Evolutionary conservation across 176 grass and related monocot genomes (phyloP).

Genomic region (Thalia dealbata): DNA sequence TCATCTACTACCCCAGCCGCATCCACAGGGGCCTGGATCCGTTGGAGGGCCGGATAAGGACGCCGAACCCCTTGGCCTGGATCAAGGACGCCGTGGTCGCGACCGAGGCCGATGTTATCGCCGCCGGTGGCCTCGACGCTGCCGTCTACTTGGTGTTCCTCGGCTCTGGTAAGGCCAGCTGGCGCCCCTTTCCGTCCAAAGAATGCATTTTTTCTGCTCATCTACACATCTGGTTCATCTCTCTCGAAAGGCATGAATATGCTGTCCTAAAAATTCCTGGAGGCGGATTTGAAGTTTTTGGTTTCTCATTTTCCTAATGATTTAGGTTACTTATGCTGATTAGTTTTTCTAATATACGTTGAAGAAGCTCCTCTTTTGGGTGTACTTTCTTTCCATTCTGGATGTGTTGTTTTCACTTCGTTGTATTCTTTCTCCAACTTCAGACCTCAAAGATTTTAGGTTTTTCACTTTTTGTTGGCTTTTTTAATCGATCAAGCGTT

Average conservation of each 20-base stretch:
- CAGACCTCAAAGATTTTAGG: too few species aligned
- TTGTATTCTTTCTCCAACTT: too few species aligned
- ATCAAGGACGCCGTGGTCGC: slow-evolving; percentile 39
- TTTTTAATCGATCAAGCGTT: too few species aligned
- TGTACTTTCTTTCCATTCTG: too few species aligned
- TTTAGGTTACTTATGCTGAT: too few species aligned
- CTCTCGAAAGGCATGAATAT: not conserved
- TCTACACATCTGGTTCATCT: not conserved
- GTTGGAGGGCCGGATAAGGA: slow-evolving; percentile 36
- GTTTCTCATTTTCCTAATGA: too few species aligned
- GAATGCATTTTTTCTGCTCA: not conserved
- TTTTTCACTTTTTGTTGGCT: too few species aligned
- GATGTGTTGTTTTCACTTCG: too few species aligned
- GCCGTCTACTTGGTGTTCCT: slow-evolving; percentile 83
- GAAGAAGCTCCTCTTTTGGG: not conserved
- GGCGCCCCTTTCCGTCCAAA: not conserved
- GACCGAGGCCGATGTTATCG: slow-evolving; percentile 55
- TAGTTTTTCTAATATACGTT: not conserved
- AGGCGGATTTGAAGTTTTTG: not conserved
- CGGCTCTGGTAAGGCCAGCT: slow-evolving; percentile 34
- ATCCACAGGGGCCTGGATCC: slow-evolving; percentile 65
- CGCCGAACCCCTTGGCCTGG: slow-evolving; percentile 56
- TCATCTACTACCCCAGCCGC: slow-evolving; percentile 72
- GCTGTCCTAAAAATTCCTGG: not conserved
- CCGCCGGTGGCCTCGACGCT: slow-evolving; percentile 62